Conservation (phyloP, 129 eudicot genomes). For the Saposhnikovia divaricata region DNA sequence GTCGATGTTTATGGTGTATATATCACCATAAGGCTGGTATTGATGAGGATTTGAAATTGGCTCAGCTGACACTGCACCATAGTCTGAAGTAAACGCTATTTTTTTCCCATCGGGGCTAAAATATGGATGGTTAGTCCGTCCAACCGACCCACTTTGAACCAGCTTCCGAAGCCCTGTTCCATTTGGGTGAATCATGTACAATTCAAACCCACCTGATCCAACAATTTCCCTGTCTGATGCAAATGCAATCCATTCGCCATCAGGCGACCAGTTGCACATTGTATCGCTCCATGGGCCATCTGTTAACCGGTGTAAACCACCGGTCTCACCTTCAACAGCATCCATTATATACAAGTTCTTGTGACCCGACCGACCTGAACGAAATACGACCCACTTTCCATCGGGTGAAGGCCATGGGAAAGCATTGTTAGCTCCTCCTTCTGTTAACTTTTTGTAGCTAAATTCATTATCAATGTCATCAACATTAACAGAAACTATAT, state of each 20-base stretch:
- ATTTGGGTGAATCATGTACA: conserved; percentile 72
- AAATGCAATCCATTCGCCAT: conserved; percentile 82
- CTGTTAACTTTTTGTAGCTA: conserved; percentile 42
- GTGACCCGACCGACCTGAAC: conserved; percentile 78
- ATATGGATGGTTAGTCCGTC: conserved; percentile 81
- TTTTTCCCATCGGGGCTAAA: conserved; percentile 71
- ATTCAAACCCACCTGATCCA: conserved; percentile 72
- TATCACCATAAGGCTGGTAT: conserved; percentile 86
- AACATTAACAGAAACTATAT: conserved; percentile 51
- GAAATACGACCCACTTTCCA: conserved; percentile 72
- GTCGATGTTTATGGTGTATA: conserved; percentile 50
- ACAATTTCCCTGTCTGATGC: conserved; percentile 73
- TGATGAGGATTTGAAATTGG: conserved; percentile 77
- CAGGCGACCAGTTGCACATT: conserved; percentile 88
- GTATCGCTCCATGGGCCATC: conserved; percentile 87
- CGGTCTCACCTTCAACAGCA: conserved; percentile 53
- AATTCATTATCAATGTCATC: conserved; percentile 31
- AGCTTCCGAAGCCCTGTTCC: conserved; percentile 70
- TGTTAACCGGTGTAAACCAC: conserved; percentile 34
- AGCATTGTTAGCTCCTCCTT: conserved; percentile 70
- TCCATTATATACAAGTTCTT: conserved; percentile 88
- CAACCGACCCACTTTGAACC: conserved; percentile 62
- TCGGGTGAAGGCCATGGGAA: conserved; percentile 90
- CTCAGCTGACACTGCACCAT: conserved; percentile 90
- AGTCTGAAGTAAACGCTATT: conserved; percentile 71